Base-by-base conservation (phyloP, 2,329 filamentous ascomycete genomes). In the Pseudogymnoascus verrucosus region DNA sequence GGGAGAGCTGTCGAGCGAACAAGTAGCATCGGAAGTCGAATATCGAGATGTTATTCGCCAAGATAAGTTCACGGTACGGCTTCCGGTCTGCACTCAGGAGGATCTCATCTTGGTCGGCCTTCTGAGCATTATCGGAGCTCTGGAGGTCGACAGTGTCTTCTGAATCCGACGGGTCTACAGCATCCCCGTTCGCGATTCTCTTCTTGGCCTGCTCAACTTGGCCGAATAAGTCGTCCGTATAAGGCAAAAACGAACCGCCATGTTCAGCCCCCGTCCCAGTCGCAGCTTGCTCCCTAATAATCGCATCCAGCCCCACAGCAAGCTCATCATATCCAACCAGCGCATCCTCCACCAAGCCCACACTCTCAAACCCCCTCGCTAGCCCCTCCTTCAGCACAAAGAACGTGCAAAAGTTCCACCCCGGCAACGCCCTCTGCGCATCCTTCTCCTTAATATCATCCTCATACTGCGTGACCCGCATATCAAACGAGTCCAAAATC, bases 391-490 rank as follows among this genome's bases (percentile, higher is more conserved):
- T 99, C 7, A 99, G 81, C 14, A 99, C 93, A 74, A 99, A 99
- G 74, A 99, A 99, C 0, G 95, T 99, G 76, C 95, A 98, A 73
- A 99, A 99, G 72, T 99, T 99, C 95, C 95, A 99, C 0, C 95
- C 95, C 0, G 95, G 95, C 16, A 99, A 78, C 36, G 81, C 87
- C 57, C 93, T 84, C 74, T 98, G 93, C 0, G 88, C 84, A 69
- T 98, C 93, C 72, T 93, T 95, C 74, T 97, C 95, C 67, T 91
- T 89, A 69, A 99, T 96, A 69, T 99, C 95, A 65, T 97, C 93
- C 75, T 99, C 95, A 74, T 99, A 99, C 71, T 98, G 93, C 19
- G 85, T 87, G 1, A 99, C 95, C 7, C 95, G 86, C 69, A 88
- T 82, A 76, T 98, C 93, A 73, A 99, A 99, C 1, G 93, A 96